Evolutionary conservation across 225 moss, liverwort and hornwort genomes (phyloP).

Genomic region (Anthoceros angustus): DNA sequence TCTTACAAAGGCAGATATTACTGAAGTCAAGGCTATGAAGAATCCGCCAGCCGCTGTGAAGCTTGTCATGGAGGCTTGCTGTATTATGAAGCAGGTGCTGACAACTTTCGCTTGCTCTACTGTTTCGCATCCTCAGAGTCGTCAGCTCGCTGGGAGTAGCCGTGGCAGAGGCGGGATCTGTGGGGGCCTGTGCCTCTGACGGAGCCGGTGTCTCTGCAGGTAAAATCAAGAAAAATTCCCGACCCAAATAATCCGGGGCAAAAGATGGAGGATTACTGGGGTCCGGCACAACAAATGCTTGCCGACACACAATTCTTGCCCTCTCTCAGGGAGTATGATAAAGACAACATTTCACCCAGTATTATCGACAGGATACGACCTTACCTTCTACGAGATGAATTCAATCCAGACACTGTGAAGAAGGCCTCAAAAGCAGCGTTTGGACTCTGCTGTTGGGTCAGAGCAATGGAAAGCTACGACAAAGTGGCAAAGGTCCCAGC

Average conservation of each 20-base stretch:
- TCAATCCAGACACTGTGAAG: constrained; percentile 46
- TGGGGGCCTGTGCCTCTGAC: neutral
- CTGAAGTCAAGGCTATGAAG: constrained; percentile 90
- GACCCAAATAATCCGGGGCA: constrained; percentile 58
- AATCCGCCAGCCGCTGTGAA: constrained; percentile 70
- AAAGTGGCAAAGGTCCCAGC: constrained; percentile 86
- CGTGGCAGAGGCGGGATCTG: too few species aligned
- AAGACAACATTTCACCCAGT: constrained; percentile 46
- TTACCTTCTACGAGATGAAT: constrained; percentile 44
- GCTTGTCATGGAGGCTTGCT: constrained; percentile 78
- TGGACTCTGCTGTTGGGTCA: constrained; percentile 76
- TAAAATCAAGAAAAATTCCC: constrained; percentile 50
- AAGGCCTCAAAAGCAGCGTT: constrained; percentile 87
- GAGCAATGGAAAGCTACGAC: constrained; percentile 77
- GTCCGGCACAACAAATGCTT: constrained; percentile 64
- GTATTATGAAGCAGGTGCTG: constrained; percentile 74
- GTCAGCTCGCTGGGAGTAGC: too few species aligned
- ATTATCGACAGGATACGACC: constrained; percentile 44
- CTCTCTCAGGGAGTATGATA: constrained; percentile 50
- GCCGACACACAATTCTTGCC: constrained; percentile 50
- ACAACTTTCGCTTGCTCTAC: neutral
- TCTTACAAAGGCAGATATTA: constrained; percentile 65
- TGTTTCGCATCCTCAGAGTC: too few species aligned
- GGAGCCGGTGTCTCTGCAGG: constrained; percentile 19
- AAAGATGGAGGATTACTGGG: constrained; percentile 84